Evolutionary conservation across 2,329 filamentous ascomycete genomes (phyloP), one percentile per base, ranked within the genome.

Genomic region (Xylaria sp.): DNA sequence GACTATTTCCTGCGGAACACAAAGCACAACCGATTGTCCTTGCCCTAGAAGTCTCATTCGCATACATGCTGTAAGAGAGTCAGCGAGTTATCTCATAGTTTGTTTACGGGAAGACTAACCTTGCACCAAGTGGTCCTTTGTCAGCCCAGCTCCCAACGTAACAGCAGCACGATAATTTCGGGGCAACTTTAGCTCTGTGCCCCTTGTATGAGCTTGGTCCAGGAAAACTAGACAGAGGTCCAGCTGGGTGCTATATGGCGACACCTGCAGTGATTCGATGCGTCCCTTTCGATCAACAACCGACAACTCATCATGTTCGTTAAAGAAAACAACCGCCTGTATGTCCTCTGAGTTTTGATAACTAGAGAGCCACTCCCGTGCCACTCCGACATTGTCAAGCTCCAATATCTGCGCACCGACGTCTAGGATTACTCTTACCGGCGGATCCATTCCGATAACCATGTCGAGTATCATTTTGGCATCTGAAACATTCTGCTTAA

Each of bases 391-490:
- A 69, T 93, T 93, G 18, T 79, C 81, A 0, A 90, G 77, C 34
- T 93, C 90, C 0, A 94, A 76, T 5, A 94, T 86, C 57, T 90
- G 87, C 0, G 91, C 91, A 0, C 91, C 91, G 0, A 91, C 90
- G 70, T 94, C 91, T 0, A 94, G 81, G 0, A 94, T 84, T 0
- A 93, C 90, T 0, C 84, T 82, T 0, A 86, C 80, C 0, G 78
- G 74, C 0, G 80, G 78, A 0, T 80, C 50, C 52, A 86, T 76
- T 0, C 53, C 53, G 0, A 79, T 75, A 0, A 91, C 79, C 4
- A 82, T 75, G 0, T 77, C 36, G 0, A 93, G 73, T 0, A 91
- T 73, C 0, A 73, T 68, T 12, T 82, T 74, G 0, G 82, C 82
- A 60, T 83, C 70, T 68, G 0, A 63, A 50, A 70, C 68, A 0